Base-by-base conservation (phyloP, 2,329 filamentous ascomycete species). In the Cladophialophora chaetospira region DNA sequence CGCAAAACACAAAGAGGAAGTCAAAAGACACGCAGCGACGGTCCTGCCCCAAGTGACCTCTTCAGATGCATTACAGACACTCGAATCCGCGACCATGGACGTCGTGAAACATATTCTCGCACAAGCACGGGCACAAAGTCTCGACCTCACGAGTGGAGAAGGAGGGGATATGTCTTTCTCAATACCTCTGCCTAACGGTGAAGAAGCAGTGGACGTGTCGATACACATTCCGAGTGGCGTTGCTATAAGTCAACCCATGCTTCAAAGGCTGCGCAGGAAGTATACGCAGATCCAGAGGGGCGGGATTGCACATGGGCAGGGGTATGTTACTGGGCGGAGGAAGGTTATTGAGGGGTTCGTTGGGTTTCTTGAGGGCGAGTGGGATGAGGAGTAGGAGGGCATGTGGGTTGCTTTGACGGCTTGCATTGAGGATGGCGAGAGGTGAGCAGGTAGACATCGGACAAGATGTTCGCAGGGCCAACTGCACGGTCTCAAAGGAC, bases 221-320 rank as follows among this genome's bases (percentile, higher is more conserved):
- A 40, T 67, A n/a, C 48, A 55, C 17, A 47, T 66, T 40, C 64
- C 64, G 1, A 35, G 58, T 3, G 54, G 57, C 23, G 26, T 58
- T 0, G 64, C 73, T 8, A 65, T 78, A 10, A 70, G 71, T 1
- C 63, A 77, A 35, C 76, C 76, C 25, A 65, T 72, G 40, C 56
- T 78, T 56, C 76, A 78, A 67, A 63, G 76, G 13, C 47, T 78
- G 58, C 64, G 75, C 17, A 69, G 76, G 52, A 76, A 77, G 65
- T 78, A 75, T 71, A 76, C 77, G 36, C 70, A 74, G 57, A 68
- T 78, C 57, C 77, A 78, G 57, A 65, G 76, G 2, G 63, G 61
- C 6, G 57, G 61, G 9, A 65, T 66, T 48, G 64, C 70, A 6
- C 71, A 75, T 65, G 70, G 70, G 21, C 65, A 67, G 28, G 69